Conservation (phyloP, 441 rosid genomes). For the Hypseocharis bilobata region DNA sequence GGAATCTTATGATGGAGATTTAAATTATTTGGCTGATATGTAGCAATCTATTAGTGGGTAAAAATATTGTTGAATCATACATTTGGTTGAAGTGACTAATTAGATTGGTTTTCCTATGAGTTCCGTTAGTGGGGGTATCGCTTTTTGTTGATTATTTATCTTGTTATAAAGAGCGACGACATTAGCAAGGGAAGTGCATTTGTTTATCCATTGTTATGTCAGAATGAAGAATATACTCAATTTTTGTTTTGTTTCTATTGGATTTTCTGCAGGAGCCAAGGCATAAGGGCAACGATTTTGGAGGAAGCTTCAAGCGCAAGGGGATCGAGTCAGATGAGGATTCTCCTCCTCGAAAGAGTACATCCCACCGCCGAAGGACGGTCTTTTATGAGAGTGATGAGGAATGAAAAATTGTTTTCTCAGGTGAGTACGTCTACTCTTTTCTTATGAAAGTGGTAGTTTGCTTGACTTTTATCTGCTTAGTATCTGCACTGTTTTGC, state of each 20-base stretch:
- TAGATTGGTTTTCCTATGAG: neutral
- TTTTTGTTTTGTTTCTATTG: neutral
- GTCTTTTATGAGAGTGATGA: constrained; percentile 25
- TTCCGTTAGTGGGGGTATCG: neutral
- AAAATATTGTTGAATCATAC: neutral
- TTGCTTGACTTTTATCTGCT: neutral
- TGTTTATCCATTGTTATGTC: neutral
- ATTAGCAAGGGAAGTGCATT: neutral
- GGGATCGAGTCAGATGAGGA: constrained; percentile 28
- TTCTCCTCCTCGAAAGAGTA: constrained; percentile 17
- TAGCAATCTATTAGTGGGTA: neutral
- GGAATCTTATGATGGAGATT: neutral
- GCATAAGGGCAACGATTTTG: constrained; percentile 17
- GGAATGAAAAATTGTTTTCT: constrained; percentile 5
- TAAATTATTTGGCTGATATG: neutral
- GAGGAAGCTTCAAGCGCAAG: constrained; percentile 22
- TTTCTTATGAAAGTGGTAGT: neutral
- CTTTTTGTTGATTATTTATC: neutral
- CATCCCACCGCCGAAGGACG: constrained; percentile 22
- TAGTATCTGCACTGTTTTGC: no score
- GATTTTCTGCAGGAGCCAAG: constrained; percentile 18
- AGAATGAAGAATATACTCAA: neutral
- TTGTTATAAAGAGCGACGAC: neutral
- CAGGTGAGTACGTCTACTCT: neutral
- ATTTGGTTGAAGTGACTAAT: neutral